Base-by-base conservation (phyloP, 768 basidiomycete genomes). In the Saitozyma podzolica region DNA sequence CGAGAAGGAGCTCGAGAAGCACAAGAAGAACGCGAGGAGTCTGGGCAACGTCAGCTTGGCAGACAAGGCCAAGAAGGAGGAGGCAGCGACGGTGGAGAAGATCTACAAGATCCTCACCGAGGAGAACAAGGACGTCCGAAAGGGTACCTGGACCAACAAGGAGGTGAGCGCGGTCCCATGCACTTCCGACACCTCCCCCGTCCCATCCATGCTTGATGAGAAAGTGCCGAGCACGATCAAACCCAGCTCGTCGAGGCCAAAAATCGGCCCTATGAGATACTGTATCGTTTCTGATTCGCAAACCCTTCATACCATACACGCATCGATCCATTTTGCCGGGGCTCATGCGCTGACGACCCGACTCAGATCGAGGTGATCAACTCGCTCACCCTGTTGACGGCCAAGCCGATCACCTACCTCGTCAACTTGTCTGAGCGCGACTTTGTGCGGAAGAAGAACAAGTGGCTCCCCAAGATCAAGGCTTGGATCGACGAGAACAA, bases 391-490 rank as follows among this genome's bases (percentile, higher is more conserved):
- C 87, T 99, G 29, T 85, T 99, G 58, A 98, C 95, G 16, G 94
- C 96, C 58, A 97, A 97, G 78, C 91, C 95, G 41, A 91, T 98
- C 64, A 96, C 90, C 55, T 99, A 99, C 82, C 89, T 99, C 54
- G 93, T 97, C 82, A 99, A 99, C 82, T 83, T 99, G 52, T 92
- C 90, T 62, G 94, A 98, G 80, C 86, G 86, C 68, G 96, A 99
- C 78, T 99, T 90, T 73, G 81, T 91, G 63, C 88, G 96, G 67
- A 98, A 97, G 82, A 98, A 97, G 87, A 98, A 97, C 83, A 98
- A 97, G 84, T 98, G 96, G 94, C 82, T 98, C 40, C 85, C 93
- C 17, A 96, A 95, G 83, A 98, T 98, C 84, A 97, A 97, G 79
- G 89, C 81, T 39, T 99, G 96, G 96, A 95, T 99, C 74, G 94